phyloP scores from a whole-genome alignment of 1,284 basidiomycete genomes.

The Boletus smithii region DNA sequence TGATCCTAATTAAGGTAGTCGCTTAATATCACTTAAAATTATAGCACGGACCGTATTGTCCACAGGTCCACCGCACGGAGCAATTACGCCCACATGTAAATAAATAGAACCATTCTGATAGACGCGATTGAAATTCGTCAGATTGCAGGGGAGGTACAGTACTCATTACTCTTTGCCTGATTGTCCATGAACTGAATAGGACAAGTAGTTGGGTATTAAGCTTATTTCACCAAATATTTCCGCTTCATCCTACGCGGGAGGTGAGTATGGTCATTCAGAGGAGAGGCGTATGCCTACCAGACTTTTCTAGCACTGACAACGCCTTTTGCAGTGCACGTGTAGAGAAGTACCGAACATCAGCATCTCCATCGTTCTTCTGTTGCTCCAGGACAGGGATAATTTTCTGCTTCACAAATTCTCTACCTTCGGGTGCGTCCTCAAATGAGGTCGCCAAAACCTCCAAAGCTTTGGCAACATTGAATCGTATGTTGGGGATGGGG shows the following conservation, averaged over 20 bases:
- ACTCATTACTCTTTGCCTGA: constrained; percentile 31
- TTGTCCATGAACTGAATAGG: constrained; percentile 19
- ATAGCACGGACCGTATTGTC: constrained; percentile 1
- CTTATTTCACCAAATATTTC: constrained; percentile 22
- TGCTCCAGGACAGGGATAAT: constrained; percentile 84
- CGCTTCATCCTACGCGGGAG: constrained; percentile 20
- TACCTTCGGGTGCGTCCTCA: constrained; percentile 65
- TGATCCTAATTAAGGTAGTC: neutral
- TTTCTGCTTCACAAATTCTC: constrained; percentile 68
- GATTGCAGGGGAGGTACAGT: constrained; percentile 32
- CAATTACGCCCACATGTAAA: neutral
- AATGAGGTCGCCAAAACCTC: constrained; percentile 82
- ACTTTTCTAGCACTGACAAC: constrained; percentile 27
- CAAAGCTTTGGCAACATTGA: constrained; percentile 95
- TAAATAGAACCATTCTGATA: constrained; percentile 1
- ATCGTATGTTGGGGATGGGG: constrained; percentile 98
- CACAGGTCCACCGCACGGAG: neutral
- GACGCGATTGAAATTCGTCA: constrained; percentile 22
- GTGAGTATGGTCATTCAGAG: constrained; percentile 1
- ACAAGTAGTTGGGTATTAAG: constrained; percentile 32
- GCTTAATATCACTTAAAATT: neutral
- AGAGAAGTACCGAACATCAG: constrained; percentile 91
- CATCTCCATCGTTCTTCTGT: constrained; percentile 88
- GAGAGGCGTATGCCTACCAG: constrained; percentile 20
- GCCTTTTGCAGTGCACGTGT: constrained; percentile 66